Conservation (phyloP, 148 eudicot species). For the Euryodendron excelsum region DNA sequence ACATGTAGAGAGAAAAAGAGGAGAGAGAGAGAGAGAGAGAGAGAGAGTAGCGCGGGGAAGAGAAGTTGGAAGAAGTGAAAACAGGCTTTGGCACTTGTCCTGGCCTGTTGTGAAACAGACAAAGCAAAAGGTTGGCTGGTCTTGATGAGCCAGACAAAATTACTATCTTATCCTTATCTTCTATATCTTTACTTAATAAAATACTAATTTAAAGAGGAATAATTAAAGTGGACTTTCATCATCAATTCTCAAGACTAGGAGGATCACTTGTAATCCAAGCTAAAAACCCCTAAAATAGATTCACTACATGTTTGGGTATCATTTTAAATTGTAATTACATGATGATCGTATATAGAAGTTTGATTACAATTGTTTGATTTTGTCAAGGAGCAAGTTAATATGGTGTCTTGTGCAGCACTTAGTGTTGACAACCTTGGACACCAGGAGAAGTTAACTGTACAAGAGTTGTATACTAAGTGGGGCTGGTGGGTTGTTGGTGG, state of each 20-base stretch:
- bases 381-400: neutral
- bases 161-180: conserved; percentile 1
- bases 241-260: neutral
- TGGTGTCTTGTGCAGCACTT: neutral
- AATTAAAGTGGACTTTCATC: neutral
- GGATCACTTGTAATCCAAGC: conserved; percentile 30
- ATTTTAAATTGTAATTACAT: neutral
- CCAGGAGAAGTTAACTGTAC: neutral
- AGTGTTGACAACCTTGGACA: neutral
- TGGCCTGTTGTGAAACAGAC: conserved; percentile 38
- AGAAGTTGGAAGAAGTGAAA: conserved; percentile 6
- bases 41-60: conserved; percentile 5
- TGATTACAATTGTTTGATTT: neutral
- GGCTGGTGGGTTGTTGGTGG: neutral
- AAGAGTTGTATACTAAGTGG: neutral
- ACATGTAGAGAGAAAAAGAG: neutral
- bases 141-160: conserved; percentile 24
- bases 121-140: conserved; percentile 40
- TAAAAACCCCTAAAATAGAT: neutral
- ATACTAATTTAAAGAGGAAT: neutral
- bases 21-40: neutral
- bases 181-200: neutral
- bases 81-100: conserved; percentile 9
- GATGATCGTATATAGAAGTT: neutral
- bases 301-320: neutral